Evolutionary conservation across 1,139 yeast species (phyloP).

Genomic region (Meyerozyma smithsonii): DNA sequence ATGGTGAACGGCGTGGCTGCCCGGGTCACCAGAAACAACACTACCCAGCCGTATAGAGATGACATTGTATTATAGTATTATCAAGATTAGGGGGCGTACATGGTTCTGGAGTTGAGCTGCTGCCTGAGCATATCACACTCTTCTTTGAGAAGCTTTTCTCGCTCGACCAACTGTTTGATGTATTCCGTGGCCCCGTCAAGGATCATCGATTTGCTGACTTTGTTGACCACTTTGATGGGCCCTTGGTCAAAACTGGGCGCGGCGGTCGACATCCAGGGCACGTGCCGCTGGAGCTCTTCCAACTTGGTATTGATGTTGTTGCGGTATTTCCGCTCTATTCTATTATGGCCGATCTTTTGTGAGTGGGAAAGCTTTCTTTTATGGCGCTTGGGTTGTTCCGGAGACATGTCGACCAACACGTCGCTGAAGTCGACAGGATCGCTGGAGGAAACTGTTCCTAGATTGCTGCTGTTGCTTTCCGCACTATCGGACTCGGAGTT

Average conservation of each 20-base stretch:
- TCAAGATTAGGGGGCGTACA: not conserved
- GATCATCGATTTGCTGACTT: slow-evolving; percentile 58
- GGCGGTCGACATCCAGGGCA: slow-evolving; percentile 44
- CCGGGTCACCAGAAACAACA: not conserved
- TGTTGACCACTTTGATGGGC: slow-evolving; percentile 48
- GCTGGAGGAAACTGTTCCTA: not conserved
- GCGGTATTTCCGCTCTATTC: slow-evolving; percentile 66
- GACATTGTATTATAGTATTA: not conserved
- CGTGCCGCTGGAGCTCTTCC: slow-evolving; percentile 58
- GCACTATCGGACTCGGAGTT: not conserved
- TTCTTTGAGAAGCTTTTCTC: slow-evolving; percentile 31
- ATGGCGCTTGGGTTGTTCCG: not conserved
- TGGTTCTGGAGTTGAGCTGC: not conserved
- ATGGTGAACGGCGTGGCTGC: not conserved
- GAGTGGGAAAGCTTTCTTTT: slow-evolving; percentile 50
- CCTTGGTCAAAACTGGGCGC: slow-evolving; percentile 37
- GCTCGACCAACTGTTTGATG: slow-evolving; percentile 44
- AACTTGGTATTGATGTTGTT: slow-evolving; percentile 71
- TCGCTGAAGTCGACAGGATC: not conserved
- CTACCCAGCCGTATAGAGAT: not conserved
- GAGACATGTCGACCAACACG: not conserved
- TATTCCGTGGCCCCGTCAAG: slow-evolving; percentile 65
- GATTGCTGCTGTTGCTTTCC: not conserved
- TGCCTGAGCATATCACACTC: slow-evolving; percentile 20
- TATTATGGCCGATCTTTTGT: slow-evolving; percentile 69